Percentiles rank a stretch among this genome's conserved stretches.
These are phyloP conservation scores for Acephala macrosclerotiorum DNA, from an alignment of 2,329 filamentous ascomycete genomes.

Conservation along the genomic window DNA sequence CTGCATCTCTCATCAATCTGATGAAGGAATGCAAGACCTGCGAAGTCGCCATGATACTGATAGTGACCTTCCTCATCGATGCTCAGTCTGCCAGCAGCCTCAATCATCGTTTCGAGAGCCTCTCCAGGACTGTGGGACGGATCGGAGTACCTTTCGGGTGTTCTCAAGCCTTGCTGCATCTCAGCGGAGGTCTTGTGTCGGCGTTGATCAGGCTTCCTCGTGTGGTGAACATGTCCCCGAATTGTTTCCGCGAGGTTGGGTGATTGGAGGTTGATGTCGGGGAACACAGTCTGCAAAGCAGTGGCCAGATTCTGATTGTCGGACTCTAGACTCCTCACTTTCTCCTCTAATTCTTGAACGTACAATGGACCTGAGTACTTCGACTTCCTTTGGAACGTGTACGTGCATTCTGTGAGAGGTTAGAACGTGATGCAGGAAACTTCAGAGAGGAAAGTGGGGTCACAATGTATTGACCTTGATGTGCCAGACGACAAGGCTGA, in stretches of 20 bases:
- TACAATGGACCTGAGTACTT: slow-evolving; percentile 15
- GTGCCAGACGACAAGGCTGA: neutral
- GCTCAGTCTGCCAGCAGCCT: slow-evolving; percentile 85
- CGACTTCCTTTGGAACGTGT: slow-evolving; percentile 12
- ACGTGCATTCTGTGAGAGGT: slow-evolving; percentile 13
- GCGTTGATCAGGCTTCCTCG: neutral
- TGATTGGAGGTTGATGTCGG: slow-evolving; percentile 8
- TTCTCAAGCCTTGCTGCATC: neutral
- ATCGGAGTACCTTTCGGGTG: neutral
- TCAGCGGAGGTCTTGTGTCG: neutral
- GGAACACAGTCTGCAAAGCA: slow-evolving; percentile 12
- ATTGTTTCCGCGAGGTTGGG: slow-evolving; percentile 1
- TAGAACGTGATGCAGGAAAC: too few relatives aligned
- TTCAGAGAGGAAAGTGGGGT: neutral
- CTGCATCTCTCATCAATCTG: slow-evolving; percentile 87
- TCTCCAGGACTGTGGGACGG: neutral
- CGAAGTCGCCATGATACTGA: slow-evolving; percentile 93
- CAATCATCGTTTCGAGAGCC: slow-evolving; percentile 87
- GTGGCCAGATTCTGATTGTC: neutral
- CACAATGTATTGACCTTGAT: slow-evolving; percentile 3
- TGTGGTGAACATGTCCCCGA: neutral
- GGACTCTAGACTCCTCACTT: slow-evolving; percentile 7
- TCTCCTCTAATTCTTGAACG: slow-evolving; percentile 14
- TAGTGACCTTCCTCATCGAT: slow-evolving; percentile 88
- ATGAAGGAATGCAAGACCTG: slow-evolving; percentile 84